These are phyloP conservation scores for Pestalotiopsis fici DNA, from an alignment of 2,329 filamentous ascomycete species.

Conservation along the genomic window DNA sequence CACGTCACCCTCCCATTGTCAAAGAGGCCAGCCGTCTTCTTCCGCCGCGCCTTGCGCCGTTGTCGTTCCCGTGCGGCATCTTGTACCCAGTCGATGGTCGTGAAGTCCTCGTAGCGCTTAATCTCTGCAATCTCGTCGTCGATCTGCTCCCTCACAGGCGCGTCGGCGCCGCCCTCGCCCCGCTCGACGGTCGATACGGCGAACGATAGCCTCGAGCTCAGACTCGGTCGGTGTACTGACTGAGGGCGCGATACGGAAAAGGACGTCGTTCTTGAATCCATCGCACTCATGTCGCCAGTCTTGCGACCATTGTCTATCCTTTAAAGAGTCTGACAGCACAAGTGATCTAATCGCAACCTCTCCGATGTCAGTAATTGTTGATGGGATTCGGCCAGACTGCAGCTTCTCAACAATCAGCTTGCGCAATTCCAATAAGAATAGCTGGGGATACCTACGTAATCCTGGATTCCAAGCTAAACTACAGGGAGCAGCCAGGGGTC, in stretches of 20 bases:
- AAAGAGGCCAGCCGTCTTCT: constrained; percentile 71
- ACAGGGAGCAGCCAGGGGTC: not conserved
- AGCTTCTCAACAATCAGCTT: not conserved
- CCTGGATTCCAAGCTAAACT: not conserved
- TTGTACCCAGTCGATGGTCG: constrained; percentile 98
- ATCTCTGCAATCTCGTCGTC: constrained; percentile 97
- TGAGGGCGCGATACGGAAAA: constrained; percentile 48
- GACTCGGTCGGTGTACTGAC: constrained; percentile 52
- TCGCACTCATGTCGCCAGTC: constrained; percentile 29
- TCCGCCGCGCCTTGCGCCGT: constrained; percentile 74
- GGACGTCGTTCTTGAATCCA: constrained; percentile 56
- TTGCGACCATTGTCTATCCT: constrained; percentile 36
- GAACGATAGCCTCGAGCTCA: constrained; percentile 67
- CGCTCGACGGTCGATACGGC: constrained; percentile 66
- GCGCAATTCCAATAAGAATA: not conserved
- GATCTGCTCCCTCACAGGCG: constrained; percentile 67
- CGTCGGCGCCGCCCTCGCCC: constrained; percentile 54
- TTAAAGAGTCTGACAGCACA: not conserved
- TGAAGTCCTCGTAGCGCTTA: constrained; percentile 98
- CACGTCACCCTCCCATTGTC: constrained; percentile 72
- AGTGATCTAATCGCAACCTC: not conserved
- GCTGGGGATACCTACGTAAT: constrained; percentile 5
- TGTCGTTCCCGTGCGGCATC: constrained; percentile 91
- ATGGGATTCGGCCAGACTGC: not conserved
- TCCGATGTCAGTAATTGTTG: not conserved